Conservation (phyloP, 73 alveolate genomes). For the Paramecium tetraurelia region DNA sequence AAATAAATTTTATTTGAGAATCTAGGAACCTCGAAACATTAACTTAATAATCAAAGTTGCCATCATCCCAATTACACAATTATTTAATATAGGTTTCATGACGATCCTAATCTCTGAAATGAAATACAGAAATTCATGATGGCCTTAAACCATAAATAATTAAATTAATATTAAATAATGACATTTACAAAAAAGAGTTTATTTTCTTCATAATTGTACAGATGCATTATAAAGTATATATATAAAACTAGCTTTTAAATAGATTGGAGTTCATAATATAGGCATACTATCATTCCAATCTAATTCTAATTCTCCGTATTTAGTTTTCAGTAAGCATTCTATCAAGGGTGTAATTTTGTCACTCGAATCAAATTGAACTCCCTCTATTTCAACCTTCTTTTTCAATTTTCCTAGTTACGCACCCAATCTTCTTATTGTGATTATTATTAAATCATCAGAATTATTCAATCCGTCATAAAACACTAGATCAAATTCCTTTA, state of each 20-base stretch:
- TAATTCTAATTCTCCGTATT: conserved; percentile 52
- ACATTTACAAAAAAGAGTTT: too few relatives aligned
- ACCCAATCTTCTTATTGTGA: conserved; percentile 61
- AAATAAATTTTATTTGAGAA: background rate
- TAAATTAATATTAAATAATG: background rate
- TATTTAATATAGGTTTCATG: background rate
- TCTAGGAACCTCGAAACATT: conserved; percentile 40
- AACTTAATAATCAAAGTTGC: background rate
- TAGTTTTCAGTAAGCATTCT: conserved; percentile 68
- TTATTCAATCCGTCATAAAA: conserved; percentile 72
- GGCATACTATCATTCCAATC: conserved; percentile 67
- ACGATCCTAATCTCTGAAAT: background rate
- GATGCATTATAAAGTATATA: background rate
- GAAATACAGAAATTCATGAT: background rate
- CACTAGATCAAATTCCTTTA: conserved; percentile 65
- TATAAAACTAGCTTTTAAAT: background rate
- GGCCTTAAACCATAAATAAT: background rate
- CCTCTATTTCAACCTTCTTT: background rate
- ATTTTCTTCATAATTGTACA: too few relatives aligned
- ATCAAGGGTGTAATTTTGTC: conserved; percentile 62
- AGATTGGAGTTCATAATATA: conserved; percentile 43
- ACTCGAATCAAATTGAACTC: conserved; percentile 27
- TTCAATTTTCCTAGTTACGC: conserved; percentile 49
- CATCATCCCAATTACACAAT: background rate
- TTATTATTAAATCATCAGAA: conserved; percentile 64